A percentile compares a stretch with the other conserved stretches of the same genome.
Evolutionary conservation across 2,329 filamentous ascomycete genomes (phyloP).

Genomic region (Parastagonospora avenae): DNA sequence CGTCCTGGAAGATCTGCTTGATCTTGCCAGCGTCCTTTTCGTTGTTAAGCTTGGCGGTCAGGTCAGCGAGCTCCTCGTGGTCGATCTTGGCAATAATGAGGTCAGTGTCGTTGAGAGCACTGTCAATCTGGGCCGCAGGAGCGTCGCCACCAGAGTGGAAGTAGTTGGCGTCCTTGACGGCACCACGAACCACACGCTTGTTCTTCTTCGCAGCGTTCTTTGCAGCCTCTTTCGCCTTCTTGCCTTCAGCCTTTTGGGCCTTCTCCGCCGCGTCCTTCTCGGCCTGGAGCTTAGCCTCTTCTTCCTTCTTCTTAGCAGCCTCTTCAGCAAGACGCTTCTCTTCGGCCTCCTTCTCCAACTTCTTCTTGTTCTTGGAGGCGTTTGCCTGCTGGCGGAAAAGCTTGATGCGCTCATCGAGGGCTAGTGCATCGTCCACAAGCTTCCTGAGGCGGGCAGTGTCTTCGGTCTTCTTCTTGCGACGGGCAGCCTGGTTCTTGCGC

Average conservation of each 20-base stretch:
- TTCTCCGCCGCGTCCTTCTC: slow-evolving; percentile 89
- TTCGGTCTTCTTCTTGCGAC: slow-evolving; percentile 99
- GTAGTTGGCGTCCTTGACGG: slow-evolving; percentile 98
- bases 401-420: slow-evolving; percentile 94
- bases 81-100: slow-evolving; percentile 86
- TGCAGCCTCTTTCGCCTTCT: slow-evolving; percentile 98
- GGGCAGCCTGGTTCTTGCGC: slow-evolving; percentile 95
- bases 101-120: slow-evolving; percentile 84
- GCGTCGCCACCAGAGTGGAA: slow-evolving; percentile 73
- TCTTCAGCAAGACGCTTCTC: slow-evolving; percentile 88
- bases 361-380: slow-evolving; percentile 96
- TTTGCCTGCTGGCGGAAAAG: slow-evolving; percentile 90
- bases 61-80: slow-evolving; percentile 82
- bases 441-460: slow-evolving; percentile 90
- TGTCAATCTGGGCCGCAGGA: slow-evolving; percentile 78
- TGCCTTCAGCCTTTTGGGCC: slow-evolving; percentile 77
- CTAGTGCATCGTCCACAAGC: slow-evolving; percentile 84
- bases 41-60: slow-evolving; percentile 79
- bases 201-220: slow-evolving; percentile 99
- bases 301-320: slow-evolving; percentile 79
- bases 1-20: slow-evolving; percentile 78
- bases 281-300: slow-evolving; percentile 77
- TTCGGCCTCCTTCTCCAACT: slow-evolving; percentile 85
- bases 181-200: slow-evolving; percentile 93
- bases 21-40: slow-evolving; percentile 82